phyloP scores from a whole-genome alignment of 176 grass and related monocot species.

The Aegilops tauschii region DNA sequence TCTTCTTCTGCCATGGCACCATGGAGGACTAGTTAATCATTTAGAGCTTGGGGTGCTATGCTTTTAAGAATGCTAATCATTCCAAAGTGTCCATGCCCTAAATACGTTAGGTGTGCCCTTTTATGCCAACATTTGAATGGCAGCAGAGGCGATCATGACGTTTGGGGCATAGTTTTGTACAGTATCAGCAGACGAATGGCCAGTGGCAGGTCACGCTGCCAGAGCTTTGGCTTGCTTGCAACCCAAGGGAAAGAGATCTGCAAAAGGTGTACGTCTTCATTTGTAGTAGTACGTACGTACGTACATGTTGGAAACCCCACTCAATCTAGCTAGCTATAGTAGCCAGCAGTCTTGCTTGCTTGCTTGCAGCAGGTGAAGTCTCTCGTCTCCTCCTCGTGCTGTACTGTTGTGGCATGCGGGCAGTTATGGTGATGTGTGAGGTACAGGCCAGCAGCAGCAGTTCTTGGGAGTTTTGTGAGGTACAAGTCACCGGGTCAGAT shows the following conservation, averaged over 20 bases:
- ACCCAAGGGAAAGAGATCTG: conserved; percentile 29
- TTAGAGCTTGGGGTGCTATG: conserved; percentile 20
- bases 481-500: no score
- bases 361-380: neutral
- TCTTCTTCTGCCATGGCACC: neutral
- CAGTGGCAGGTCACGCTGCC: neutral
- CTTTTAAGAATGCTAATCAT: conserved; percentile 49
- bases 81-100: conserved; percentile 21
- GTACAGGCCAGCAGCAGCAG: neutral
- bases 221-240: conserved; percentile 36
- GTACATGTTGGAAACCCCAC: conserved; percentile 42
- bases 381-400: conserved; percentile 9
- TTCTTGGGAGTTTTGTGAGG: neutral
- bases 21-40: neutral
- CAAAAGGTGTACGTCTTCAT: conserved; percentile 2
- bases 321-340: conserved; percentile 30
- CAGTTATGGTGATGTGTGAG: conserved; percentile 37
- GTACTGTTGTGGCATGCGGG: conserved; percentile 4
- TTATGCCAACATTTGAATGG: conserved; percentile 24
- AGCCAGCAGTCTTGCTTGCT: neutral
- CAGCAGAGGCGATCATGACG: conserved; percentile 33
- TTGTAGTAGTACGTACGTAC: neutral
- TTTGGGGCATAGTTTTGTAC: conserved; percentile 13
- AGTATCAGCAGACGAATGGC: neutral
- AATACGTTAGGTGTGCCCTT: conserved; percentile 8